These are phyloP conservation scores for Fusarium protoensiforme DNA, from an alignment of 2,329 filamentous ascomycete genomes.

Conservation along the genomic window DNA sequence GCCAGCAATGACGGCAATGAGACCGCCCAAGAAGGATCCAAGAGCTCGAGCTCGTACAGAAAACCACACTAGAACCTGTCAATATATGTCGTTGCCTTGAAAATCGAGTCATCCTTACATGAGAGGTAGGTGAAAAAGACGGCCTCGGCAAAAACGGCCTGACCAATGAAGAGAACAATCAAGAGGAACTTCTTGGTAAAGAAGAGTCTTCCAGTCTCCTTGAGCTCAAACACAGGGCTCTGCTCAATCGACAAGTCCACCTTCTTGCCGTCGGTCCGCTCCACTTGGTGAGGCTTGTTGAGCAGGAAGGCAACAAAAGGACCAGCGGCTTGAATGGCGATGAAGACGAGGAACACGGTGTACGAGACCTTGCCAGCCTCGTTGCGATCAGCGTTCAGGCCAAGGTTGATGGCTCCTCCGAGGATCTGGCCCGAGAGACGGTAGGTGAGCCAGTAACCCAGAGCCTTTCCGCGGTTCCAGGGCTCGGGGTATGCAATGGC, in stretches of 20 bases:
- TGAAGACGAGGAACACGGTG: conserved; percentile 75
- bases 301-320: conserved; percentile 74
- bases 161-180: conserved; percentile 74
- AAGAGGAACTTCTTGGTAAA: conserved; percentile 71
- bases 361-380: conserved; percentile 75
- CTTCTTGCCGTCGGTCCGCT: conserved; percentile 72
- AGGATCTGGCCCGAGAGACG: conserved; percentile 73
- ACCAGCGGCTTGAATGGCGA: conserved; percentile 73
- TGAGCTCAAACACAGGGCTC: conserved; percentile 68
- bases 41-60: conserved; percentile 75
- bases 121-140: conserved; percentile 76
- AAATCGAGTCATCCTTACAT: conserved; percentile 9
- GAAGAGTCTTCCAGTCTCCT: conserved; percentile 68
- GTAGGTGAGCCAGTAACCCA: conserved; percentile 75
- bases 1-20: conserved; percentile 72
- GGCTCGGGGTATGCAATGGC: conserved; percentile 79
- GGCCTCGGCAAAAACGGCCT: conserved; percentile 77
- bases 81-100: not conserved
- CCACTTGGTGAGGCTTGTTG: conserved; percentile 69
- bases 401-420: conserved; percentile 77
- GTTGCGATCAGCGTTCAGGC: conserved; percentile 68
- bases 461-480: conserved; percentile 70
- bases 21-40: conserved; percentile 76
- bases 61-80: conserved; percentile 67
- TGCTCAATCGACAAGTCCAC: conserved; percentile 70